Percentiles rank a stretch among this genome's conserved stretches.
Conservation (phyloP, 805 yeast species). For the Saturnispora gosingensis region DNA sequence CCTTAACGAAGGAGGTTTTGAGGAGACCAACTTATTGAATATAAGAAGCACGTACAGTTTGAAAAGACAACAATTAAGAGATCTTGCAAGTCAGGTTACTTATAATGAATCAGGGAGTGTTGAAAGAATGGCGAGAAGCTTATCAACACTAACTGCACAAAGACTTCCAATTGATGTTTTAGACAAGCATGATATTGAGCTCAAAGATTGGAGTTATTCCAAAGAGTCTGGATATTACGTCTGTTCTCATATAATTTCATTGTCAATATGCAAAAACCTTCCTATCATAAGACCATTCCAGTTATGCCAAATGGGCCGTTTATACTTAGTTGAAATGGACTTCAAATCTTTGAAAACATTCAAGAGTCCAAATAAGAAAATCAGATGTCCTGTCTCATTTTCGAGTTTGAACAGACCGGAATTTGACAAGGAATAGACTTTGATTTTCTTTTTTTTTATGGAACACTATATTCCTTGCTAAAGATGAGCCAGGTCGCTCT, state of each 20-base stretch:
- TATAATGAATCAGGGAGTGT: neutral
- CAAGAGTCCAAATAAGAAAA: neutral
- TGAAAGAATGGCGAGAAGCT: neutral
- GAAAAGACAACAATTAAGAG: neutral
- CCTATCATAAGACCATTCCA: neutral
- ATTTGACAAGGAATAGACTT: neutral
- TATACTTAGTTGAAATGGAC: conserved; percentile 2
- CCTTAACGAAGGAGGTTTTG: neutral
- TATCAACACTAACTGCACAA: conserved; percentile 1
- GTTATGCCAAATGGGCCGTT: conserved; percentile 3
- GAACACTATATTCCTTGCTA: neutral
- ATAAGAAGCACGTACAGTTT: neutral
- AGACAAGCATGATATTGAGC: conserved; percentile 1
- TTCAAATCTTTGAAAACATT: neutral
- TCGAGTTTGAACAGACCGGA: neutral
- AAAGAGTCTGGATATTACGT: neutral
- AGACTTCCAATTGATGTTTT: neutral
- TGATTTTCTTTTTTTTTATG: neutral
- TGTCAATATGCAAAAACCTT: neutral
- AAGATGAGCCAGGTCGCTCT: neutral
- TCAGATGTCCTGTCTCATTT: conserved; percentile 2
- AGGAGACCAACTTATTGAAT: neutral
- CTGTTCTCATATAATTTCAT: neutral
- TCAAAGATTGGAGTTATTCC: neutral
- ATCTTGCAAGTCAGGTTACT: neutral